Base-by-base conservation (phyloP, 1,139 yeast genomes). In the Magnusiomyces ingens region DNA sequence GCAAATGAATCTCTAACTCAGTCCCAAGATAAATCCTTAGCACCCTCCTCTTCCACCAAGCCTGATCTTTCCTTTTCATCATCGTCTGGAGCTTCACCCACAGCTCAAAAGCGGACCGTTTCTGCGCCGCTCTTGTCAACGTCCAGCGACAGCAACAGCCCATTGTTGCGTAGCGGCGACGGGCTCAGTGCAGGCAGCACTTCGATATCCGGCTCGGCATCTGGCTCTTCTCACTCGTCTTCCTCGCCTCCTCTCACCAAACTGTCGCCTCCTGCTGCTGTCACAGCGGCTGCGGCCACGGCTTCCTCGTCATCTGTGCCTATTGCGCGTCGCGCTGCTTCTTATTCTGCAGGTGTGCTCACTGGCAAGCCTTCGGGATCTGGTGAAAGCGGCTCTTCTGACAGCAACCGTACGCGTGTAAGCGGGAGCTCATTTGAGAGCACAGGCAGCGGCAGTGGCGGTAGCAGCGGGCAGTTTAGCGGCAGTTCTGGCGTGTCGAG, bases 71-170 rank as follows among this genome's bases (percentile, higher is more conserved):
- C 4, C 40, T 36, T 36, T 36, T 36, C n/a, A 3, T 13, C 40
- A n/a, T 36, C n/a, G 4, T 36, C 40, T 36, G n/a, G 17, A 4
- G n/a, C n/a, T 4, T 36, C 40, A n/a, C 17, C 40, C 11, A 13
- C 40, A 12, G n/a, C 40, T 12, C 40, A 36, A 12, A 36, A 36
- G 11, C n/a, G 17, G 17, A 36, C n/a, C 3, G 40, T 36, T 36
- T 36, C 40, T 36, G 40, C 40, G 17, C 40, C 40, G 3, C 40
- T 36, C 17, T n/a, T 36, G n/a, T 36, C 40, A 12, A n/a, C 17
- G 5, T 36, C 40, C 47, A 26, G 43, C 51, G n/a, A 48, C 45
- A 44, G 46, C 26, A n/a, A 12, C 45, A 12, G 52, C 51, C 40
- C 40, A 3, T 12, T 36, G 17, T n/a, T 36, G 40, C 40, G 17